Conservation (phyloP, 768 basidiomycete genomes). For the Collybiopsis confluens region DNA sequence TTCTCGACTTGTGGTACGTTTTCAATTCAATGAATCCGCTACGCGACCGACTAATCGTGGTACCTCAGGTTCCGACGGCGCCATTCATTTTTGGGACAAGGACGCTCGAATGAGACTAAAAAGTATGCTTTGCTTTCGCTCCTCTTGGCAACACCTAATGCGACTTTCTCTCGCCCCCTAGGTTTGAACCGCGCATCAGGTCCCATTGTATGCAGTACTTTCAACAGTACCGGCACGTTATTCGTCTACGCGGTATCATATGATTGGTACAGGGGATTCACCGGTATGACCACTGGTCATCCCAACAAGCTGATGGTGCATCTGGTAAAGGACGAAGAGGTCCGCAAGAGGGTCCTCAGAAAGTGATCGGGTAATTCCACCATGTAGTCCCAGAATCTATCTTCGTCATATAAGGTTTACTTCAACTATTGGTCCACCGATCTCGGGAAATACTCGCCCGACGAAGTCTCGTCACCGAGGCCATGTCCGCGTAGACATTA, state of each 20-base stretch:
- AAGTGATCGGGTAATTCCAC: constrained; percentile 30
- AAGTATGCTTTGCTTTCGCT: constrained; percentile 44
- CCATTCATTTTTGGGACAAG: constrained; percentile 94
- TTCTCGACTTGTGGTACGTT: constrained; percentile 71
- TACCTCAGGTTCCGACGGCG: constrained; percentile 73
- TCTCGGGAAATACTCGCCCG: too few relatives aligned
- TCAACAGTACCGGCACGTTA: constrained; percentile 84
- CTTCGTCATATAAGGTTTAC: too few relatives aligned
- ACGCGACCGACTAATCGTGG: too few relatives aligned
- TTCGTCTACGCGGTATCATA: constrained; percentile 93
- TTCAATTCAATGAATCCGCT: constrained; percentile 10
- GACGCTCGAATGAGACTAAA: constrained; percentile 89
- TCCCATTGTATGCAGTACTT: constrained; percentile 71
- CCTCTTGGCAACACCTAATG: too few relatives aligned
- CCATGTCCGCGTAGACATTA: too few relatives aligned
- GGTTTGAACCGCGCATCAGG: constrained; percentile 71
- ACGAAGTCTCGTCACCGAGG: too few relatives aligned
- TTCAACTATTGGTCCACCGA: too few relatives aligned
- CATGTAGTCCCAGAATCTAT: too few relatives aligned
- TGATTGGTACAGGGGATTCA: constrained; percentile 93
- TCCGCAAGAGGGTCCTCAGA: constrained; percentile 37
- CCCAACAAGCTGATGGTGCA: constrained; percentile 84
- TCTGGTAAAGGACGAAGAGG: constrained; percentile 83
- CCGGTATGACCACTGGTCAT: constrained; percentile 66
- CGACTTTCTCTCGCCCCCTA: constrained; percentile 22